Conservation (phyloP, 1,284 basidiomycete species). For the Leccinum huronense region DNA sequence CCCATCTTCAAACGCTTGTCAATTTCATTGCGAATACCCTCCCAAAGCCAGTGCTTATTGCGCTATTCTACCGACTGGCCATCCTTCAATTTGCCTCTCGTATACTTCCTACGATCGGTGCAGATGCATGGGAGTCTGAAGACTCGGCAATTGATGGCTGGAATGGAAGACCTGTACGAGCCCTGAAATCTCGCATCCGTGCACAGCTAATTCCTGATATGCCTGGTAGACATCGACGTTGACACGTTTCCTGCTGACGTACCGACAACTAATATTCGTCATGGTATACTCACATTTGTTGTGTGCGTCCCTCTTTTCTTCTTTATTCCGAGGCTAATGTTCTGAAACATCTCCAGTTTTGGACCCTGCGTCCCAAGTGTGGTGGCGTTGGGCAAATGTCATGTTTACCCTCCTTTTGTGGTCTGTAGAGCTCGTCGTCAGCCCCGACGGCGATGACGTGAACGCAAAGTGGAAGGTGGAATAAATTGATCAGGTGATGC, state of each 20-base stretch:
- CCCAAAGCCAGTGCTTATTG: conserved; percentile 81
- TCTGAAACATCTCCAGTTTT: conserved; percentile 48
- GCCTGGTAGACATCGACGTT: conserved; percentile 64
- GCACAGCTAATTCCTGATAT: conserved; percentile 13
- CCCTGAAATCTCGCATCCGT: conserved; percentile 5
- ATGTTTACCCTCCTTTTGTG: conserved; percentile 80
- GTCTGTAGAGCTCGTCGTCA: conserved; percentile 77
- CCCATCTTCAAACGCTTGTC: conserved; percentile 72
- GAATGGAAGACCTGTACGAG: conserved; percentile 68
- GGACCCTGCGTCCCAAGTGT: conserved; percentile 81
- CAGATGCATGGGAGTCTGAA: conserved; percentile 75
- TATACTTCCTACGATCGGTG: conserved; percentile 80
- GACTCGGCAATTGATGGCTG: conserved; percentile 61
- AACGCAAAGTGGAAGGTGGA: conserved; percentile 79
- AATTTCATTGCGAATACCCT: conserved; percentile 81
- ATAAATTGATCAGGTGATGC: conserved; percentile 35
- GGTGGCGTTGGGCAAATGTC: conserved; percentile 88
- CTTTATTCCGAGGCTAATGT: conserved; percentile 4
- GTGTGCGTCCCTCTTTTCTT: conserved; percentile 45
- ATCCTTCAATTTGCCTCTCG: conserved; percentile 85
- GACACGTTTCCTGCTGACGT: conserved; percentile 72
- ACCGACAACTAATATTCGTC: conserved; percentile 79
- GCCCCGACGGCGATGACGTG: conserved; percentile 69
- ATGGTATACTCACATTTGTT: conserved; percentile 82
- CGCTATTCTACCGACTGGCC: conserved; percentile 79